Base-by-base conservation (phyloP, 106 monocot species). In the Acorus calamus region DNA sequence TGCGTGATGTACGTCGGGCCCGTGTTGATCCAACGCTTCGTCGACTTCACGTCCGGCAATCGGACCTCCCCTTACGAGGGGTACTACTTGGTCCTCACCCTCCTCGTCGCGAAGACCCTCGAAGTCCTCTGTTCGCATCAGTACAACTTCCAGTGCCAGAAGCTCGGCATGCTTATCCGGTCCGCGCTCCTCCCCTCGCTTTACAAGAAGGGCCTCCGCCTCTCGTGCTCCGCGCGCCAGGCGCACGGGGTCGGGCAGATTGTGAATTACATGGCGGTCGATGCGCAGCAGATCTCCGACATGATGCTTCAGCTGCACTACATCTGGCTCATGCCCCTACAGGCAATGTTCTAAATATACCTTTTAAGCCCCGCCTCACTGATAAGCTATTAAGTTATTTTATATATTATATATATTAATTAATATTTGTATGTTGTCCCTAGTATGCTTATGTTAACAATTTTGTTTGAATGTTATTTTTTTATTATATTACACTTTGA, bases 261-360 rank as follows among this genome's bases (percentile, higher is more conserved):
- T 68, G 91, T 96, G 45, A 96, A 96, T 67, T 81, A 90, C 81
- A 96, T 96, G 94, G 94, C 89, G 13, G 94, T 94, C 9, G 94
- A 94, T 74, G 86, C 94, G 46, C 89, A 94, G 82, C 94, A 94
- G 77, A 77, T 96, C 53, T 75, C 96, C n/a, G 96, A 96, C 81
- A 87, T 96, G 87, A 83, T 91, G 91, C 69, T 96, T 10, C 91
- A 96, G 76, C 78, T 96, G 45, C 84, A 96, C 59, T 96, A 96
- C 74, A 56, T 96, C 60, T 96, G 96, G 96, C 84, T 96, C 53
- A 96, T 91, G 93, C 28, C 28, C 0, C 28, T 28, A 28, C 28
- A 28, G 28, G 28, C 28, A 28, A 28, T 28, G 28, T 28, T 28
- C 28, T 28, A 28, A 28, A 28, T 0, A 28, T 28, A n/a, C 28